phyloP scores from a whole-genome alignment of 2,329 filamentous ascomycete species.

The Pyrenophora seminiperda region DNA sequence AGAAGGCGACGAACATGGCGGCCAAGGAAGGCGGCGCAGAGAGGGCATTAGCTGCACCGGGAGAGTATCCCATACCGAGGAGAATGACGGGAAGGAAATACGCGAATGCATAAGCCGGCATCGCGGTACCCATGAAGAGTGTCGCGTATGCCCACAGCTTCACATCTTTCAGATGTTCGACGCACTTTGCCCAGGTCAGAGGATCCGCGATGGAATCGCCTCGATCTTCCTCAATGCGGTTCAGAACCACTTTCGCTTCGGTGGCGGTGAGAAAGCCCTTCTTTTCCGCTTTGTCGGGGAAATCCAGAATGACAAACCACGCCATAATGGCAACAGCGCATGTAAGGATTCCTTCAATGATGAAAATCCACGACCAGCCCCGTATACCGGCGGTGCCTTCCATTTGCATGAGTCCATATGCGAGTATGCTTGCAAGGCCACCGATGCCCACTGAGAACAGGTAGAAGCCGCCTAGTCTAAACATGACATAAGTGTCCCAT shows the following conservation, averaged over 20 bases:
- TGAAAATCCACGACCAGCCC: constrained; percentile 41
- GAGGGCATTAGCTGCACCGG: constrained; percentile 24
- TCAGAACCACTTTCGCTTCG: constrained; percentile 26
- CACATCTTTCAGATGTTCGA: constrained; percentile 25
- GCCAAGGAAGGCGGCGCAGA: constrained; percentile 33
- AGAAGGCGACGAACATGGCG: constrained; percentile 32
- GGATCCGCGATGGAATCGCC: constrained; percentile 30
- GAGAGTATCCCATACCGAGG: constrained; percentile 30
- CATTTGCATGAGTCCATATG: constrained; percentile 38
- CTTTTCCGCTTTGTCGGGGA: constrained; percentile 34
- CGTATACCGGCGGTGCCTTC: constrained; percentile 28
- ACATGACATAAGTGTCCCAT: background rate
- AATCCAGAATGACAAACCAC: constrained; percentile 36
- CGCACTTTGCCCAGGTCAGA: constrained; percentile 26
- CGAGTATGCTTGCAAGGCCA: constrained; percentile 35
- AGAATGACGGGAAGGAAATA: constrained; percentile 39
- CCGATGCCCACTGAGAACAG: constrained; percentile 35
- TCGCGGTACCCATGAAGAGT: constrained; percentile 30
- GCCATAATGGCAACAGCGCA: constrained; percentile 32
- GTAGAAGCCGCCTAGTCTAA: constrained; percentile 29
- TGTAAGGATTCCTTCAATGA: constrained; percentile 36
- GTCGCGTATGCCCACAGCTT: constrained; percentile 34
- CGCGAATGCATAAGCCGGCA: constrained; percentile 33
- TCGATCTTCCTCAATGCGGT: constrained; percentile 32
- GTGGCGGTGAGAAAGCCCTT: constrained; percentile 27